Conservation (phyloP, 2,329 filamentous ascomycete species). For the Talaromyces sp. region DNA sequence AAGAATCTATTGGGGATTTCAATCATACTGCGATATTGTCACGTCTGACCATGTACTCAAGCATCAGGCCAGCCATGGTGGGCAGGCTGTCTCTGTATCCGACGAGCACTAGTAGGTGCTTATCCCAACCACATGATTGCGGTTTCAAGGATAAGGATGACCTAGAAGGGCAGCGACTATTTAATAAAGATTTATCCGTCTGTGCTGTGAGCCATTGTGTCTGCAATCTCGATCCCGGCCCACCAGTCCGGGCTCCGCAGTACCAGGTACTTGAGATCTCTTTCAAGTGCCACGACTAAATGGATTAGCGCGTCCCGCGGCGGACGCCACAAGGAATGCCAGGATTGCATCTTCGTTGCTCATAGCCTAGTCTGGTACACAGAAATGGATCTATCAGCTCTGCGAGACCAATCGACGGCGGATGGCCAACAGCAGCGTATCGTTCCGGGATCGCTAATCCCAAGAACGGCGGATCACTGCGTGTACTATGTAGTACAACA, state of each 20-base stretch:
- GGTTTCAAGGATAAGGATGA: neutral
- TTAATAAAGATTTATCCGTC: neutral
- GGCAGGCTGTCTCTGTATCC: neutral
- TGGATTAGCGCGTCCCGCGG: neutral
- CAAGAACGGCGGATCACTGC: neutral
- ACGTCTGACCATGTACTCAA: constrained; percentile 6
- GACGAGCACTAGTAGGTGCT: neutral
- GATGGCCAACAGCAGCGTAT: neutral
- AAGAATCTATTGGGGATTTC: neutral
- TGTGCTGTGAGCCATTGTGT: neutral
- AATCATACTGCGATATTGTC: constrained; percentile 14
- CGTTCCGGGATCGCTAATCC: neutral
- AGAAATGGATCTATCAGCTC: constrained; percentile 15
- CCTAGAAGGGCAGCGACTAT: neutral
- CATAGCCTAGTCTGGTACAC: neutral
- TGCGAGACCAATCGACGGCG: neutral
- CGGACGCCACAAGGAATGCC: constrained; percentile 3
- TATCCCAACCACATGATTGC: neutral
- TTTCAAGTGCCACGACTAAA: neutral
- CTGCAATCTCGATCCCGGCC: neutral
- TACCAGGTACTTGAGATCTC: neutral
- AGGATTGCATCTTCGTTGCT: neutral
- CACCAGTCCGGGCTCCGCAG: neutral
- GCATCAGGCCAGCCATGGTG: constrained; percentile 12
- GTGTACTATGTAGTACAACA: neutral